A percentile compares a stretch with the other conserved stretches of the same genome.
Conservation (phyloP, 257 asterid genomes). For the Haberlea rhodopensis region DNA sequence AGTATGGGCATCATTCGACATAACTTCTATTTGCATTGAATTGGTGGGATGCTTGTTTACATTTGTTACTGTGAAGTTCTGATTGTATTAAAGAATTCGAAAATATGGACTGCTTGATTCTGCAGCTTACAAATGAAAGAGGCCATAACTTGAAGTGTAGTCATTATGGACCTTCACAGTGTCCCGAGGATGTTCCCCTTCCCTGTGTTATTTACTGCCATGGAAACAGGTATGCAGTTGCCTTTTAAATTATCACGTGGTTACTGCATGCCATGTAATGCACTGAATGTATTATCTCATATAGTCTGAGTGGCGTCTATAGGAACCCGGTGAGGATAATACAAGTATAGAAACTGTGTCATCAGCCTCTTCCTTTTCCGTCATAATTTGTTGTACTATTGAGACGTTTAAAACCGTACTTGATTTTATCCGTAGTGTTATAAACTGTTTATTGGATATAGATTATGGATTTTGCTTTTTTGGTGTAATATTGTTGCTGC, state of each 20-base stretch:
- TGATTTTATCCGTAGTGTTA: not conserved
- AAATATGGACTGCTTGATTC: constrained; percentile 27
- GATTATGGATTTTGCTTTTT: not conserved
- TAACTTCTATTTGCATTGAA: constrained; percentile 28
- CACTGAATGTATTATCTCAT: constrained; percentile 14
- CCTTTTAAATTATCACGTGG: constrained; percentile 15
- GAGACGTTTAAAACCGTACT: not conserved
- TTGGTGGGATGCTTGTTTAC: not conserved
- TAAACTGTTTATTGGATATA: not conserved
- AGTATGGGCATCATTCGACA: constrained; percentile 69
- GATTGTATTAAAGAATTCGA: constrained; percentile 22
- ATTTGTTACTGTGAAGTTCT: constrained; percentile 8
- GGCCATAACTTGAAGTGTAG: constrained; percentile 88
- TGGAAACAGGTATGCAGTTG: constrained; percentile 72
- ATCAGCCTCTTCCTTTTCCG: too few species aligned
- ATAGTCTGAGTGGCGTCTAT: not conserved
- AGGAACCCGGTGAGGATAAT: constrained; percentile 7
- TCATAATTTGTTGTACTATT: constrained; percentile 3
- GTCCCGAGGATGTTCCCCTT: constrained; percentile 69
- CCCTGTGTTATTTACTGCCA: constrained; percentile 99
- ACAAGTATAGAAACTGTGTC: too few species aligned
- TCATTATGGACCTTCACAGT: constrained; percentile 77
- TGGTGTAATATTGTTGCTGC: not conserved
- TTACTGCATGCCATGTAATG: not conserved
- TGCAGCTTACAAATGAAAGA: constrained; percentile 91